Evolutionary conservation across 1,284 basidiomycete species (phyloP).

Genomic region (Ustilago xerochloae): DNA sequence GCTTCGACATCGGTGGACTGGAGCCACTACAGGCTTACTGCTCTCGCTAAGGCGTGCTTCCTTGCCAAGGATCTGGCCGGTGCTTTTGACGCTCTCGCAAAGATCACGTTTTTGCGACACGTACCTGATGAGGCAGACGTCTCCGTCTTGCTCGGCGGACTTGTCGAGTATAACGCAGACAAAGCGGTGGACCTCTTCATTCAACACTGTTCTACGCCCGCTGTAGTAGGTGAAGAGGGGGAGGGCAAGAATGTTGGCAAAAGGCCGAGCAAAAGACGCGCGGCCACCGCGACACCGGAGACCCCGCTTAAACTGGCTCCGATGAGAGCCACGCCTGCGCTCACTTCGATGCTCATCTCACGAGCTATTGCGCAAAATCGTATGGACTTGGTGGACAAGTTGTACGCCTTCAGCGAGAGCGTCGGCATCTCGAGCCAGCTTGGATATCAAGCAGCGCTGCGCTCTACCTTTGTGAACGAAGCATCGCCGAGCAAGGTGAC

Average conservation of each 20-base stretch:
- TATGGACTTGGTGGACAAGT: constrained; percentile 22
- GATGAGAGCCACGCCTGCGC: constrained; percentile 23
- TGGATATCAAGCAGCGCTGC: neutral
- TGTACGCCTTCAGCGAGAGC: constrained; percentile 18
- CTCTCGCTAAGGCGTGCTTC: constrained; percentile 35
- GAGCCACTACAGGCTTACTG: constrained; percentile 40
- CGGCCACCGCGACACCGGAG: neutral
- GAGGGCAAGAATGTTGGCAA: neutral
- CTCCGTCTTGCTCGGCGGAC: constrained; percentile 30
- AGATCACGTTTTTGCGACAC: constrained; percentile 24
- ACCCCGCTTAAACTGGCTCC: constrained; percentile 18
- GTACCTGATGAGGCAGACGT: constrained; percentile 39
- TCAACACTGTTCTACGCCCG: constrained; percentile 22
- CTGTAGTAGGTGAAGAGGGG: neutral
- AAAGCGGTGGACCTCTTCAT: constrained; percentile 34
- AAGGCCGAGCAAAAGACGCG: neutral
- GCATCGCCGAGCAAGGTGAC: constrained; percentile 11
- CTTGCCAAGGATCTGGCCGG: constrained; percentile 25
- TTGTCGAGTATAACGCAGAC: constrained; percentile 35
- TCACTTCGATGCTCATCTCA: constrained; percentile 27
- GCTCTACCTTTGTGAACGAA: constrained; percentile 2
- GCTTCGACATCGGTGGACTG: constrained; percentile 26
- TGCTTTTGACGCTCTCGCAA: constrained; percentile 39
- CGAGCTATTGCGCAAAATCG: constrained; percentile 21
- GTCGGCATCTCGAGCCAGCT: constrained; percentile 14